A percentile compares a stretch with the other conserved stretches of the same genome.
phyloP scores from a whole-genome alignment of 1,284 basidiomycete genomes.

The Porodaedalea pini region DNA sequence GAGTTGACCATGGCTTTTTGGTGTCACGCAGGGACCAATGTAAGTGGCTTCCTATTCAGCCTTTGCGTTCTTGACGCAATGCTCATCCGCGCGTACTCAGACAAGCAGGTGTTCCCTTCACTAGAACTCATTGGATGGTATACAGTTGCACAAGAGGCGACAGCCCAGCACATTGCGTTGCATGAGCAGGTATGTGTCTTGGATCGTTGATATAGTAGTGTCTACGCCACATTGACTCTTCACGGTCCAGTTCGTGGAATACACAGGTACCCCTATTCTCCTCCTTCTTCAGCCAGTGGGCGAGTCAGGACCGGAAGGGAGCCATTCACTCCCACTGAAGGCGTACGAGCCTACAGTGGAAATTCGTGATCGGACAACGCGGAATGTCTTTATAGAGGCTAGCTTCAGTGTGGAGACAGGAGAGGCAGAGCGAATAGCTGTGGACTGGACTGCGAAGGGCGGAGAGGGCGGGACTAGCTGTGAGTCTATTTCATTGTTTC shows the following conservation, averaged over 20 bases:
- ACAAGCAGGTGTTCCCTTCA: slow-evolving; percentile 97
- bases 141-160: slow-evolving; percentile 73
- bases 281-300: slow-evolving; percentile 65
- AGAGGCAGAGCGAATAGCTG: slow-evolving; percentile 96
- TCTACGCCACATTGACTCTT: slow-evolving; percentile 1
- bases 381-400: slow-evolving; percentile 79
- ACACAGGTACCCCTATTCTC: slow-evolving; percentile 72
- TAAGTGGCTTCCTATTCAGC: slow-evolving; percentile 37
- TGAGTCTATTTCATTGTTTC: slow-evolving; percentile 39
- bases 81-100: slow-evolving; percentile 40
- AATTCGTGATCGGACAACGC: slow-evolving; percentile 71
- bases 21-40: slow-evolving; percentile 86
- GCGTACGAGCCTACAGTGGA: slow-evolving; percentile 89
- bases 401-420: slow-evolving; percentile 91
- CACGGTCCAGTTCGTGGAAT: slow-evolving; percentile 55
- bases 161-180: slow-evolving; percentile 69
- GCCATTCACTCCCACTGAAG: slow-evolving; percentile 76
- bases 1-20: slow-evolving; percentile 80
- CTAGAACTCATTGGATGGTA: slow-evolving; percentile 98
- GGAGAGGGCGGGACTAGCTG: slow-evolving; percentile 78
- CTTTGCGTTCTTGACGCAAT: background rate
- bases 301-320: slow-evolving; percentile 47
- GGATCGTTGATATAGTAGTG: slow-evolving; percentile 13
- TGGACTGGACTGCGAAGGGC: slow-evolving; percentile 93
- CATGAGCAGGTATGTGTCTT: slow-evolving; percentile 72